Base-by-base conservation (phyloP, 148 eudicot genomes). In the Camellia sinensis region DNA sequence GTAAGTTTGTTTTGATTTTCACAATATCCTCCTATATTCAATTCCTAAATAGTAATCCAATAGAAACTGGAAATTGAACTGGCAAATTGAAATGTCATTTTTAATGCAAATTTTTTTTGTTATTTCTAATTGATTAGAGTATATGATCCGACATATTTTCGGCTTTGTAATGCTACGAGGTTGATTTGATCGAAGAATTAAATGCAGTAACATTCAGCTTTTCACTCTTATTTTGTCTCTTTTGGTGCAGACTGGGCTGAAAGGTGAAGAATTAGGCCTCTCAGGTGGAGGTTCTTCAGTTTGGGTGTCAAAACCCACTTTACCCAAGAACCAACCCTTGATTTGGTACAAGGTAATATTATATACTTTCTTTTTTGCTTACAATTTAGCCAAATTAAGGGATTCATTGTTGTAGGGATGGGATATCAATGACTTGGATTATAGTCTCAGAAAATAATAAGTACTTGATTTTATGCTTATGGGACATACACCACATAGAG, bases 341-440 rank as follows among this genome's bases (percentile, higher is more conserved):
- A 82, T 79, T 63, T 90, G 92, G 92, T 90, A 90, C 87, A 86
- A 85, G 92, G 92, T 90, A 86, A 77, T 73, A 62, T 70, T 3
- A 10, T 9, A 46, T 53, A 1, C 4, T 8, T 43, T 50, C 9
- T 21, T 56, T 80, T 6, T 68, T 22, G 7, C 8, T 29, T 66
- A 5, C 52, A 54, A 56, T 74, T 45, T 74, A 54, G 64, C 46
- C 19, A 37, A 56, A 74, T 37, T 40, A 56, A 56, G 48, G 60
- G 77, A 37, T 43, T 68, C 5, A 3, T 41, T 43, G 3, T n/a
- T 53, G 8, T 53, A 52, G 73, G 54, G 54, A 46, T 46, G 21
- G 56, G 73, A 10, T 48, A 46, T 45, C 12, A 45, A 19, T 70
- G 56, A 3, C 56, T 52, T 9, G 12, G 10, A 53, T 53, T 46